Base-by-base conservation (phyloP, 2,329 filamentous ascomycete genomes). In the Fusarium algeriense region DNA sequence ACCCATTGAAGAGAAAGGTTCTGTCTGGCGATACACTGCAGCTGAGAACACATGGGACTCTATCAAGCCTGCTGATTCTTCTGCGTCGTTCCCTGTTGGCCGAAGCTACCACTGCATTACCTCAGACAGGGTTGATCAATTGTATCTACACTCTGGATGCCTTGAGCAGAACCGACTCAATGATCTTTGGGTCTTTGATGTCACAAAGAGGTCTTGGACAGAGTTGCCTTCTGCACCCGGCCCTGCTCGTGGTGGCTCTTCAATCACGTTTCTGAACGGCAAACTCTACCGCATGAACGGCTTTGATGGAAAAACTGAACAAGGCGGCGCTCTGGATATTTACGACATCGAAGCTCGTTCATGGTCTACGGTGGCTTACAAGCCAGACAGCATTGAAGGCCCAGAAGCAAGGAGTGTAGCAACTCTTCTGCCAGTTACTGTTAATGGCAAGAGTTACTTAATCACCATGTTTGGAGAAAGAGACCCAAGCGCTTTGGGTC, bases 41-140 rank as follows among this genome's bases (percentile, higher is more conserved):
- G 2, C 7, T 0, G 9, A 20, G 0, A 63, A 62, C 20, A 35
- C 15, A 5, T 62, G 60, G 60, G 26, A n/a, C 26, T 19, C 15
- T 2, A 34, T 63, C 0, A 7, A 28, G 2, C 37, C 60, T 0
- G 6, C 3, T 0, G 12, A 62, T 28, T 1, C 14, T 9, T 28
- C 19, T 38, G 20, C 14, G 2, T 2, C 19, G 1, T 45, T 62
- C 3, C 60, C 57, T 2, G 45, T 8, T 5, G 60, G 60, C 0
- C 13, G 60, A 34, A 62, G 60, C 5, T 63, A 63, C 3, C 57
- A 63, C 11, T 63, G 60, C 9, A 19, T 62, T n/a, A 28, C 57
- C 1, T 63, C 60, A 0, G 3, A 63, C 23, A 38, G 45, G 0
- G 14, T 28, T 2, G 14, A n/a, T 7, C 11, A 62, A 5, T 3